These are phyloP conservation scores for Tardiomyces blankii DNA, from an alignment of 1,139 yeast species.

Conservation along the genomic window DNA sequence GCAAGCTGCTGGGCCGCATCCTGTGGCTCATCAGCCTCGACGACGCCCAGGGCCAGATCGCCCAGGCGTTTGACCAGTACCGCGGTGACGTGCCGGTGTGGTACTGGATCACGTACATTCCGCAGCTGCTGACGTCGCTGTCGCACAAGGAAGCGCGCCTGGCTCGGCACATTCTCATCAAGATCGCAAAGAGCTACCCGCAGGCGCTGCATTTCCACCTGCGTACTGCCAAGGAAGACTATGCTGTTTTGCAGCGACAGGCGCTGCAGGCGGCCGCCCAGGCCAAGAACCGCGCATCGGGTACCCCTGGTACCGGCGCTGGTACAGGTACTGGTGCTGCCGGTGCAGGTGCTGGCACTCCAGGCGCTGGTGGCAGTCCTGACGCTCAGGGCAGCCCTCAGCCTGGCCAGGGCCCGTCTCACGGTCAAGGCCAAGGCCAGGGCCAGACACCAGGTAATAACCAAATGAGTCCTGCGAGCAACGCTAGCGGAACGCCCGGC, in stretches of 20 bases:
- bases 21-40: constrained; percentile 91
- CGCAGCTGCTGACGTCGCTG: constrained; percentile 80
- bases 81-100: constrained; percentile 97
- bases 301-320: constrained; percentile 8
- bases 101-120: constrained; percentile 98
- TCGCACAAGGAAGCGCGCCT: constrained; percentile 85
- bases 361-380: constrained; percentile 4
- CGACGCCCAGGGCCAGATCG: constrained; percentile 68
- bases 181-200: constrained; percentile 93
- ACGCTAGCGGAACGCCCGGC: background rate
- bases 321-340: too few relatives aligned
- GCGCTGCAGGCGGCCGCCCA: constrained; percentile 49
- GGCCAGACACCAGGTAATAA: too few relatives aligned
- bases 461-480: background rate
- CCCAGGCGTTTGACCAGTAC: constrained; percentile 83
- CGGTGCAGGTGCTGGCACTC: too few relatives aligned
- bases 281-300: constrained; percentile 11
- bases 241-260: constrained; percentile 77
- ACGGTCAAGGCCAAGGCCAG: too few relatives aligned
- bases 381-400: background rate
- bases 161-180: constrained; percentile 76
- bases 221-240: constrained; percentile 91
- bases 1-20: constrained; percentile 79
- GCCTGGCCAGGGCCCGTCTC: too few relatives aligned
- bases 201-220: constrained; percentile 95